Base-by-base conservation (phyloP, 2,329 filamentous ascomycete species). In the Diplodia scrobiculata region DNA sequence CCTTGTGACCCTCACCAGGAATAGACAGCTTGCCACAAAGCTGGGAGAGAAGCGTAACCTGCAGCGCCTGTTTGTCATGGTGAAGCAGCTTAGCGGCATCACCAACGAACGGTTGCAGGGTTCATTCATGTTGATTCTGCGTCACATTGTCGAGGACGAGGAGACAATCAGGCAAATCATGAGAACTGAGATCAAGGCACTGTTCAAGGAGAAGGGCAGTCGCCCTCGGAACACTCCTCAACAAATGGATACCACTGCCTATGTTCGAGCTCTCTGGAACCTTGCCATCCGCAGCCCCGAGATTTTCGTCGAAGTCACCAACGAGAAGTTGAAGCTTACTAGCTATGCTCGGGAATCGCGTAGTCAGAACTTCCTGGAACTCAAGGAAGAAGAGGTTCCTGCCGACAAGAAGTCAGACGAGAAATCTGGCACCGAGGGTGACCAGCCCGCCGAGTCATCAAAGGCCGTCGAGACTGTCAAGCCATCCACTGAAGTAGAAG, bases 111-210 rank as follows among this genome's bases (percentile, higher is more conserved):
- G 89, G 65, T 84, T 99, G 10, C 86, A 89, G 68, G 84, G 84
- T 68, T 85, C 89, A 66, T 89, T 97, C 72, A 89, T 98, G 84
- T 85, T 94, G 13, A 89, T 97, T 63, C 81, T 99, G 51, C 89
- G 96, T 48, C 95, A 99, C 73, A 89, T 99, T 69, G 87, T 98
- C 64, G 95, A 99, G 78, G 96, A 99, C 73, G 92, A 97, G 59
- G 89, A 92, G 19, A 95, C 90, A 1, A 85, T 98, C 68, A 91
- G 91, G 70, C 91, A 97, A 74, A 89, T 97, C 68, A 97, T 99
- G 90, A 86, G 89, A 62, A 90, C 89, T 32, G 94, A 98, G 75
- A 96, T 99, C 72, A 87, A 88, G 69, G 81, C 86, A n/a, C 88
- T 86, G 72, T 91, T 97, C 70, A 87, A 91, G 64, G 83, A 71